Evolutionary conservation across 1,139 yeast genomes (phyloP).

Genomic region (Trichomonascaceae sp.): DNA sequence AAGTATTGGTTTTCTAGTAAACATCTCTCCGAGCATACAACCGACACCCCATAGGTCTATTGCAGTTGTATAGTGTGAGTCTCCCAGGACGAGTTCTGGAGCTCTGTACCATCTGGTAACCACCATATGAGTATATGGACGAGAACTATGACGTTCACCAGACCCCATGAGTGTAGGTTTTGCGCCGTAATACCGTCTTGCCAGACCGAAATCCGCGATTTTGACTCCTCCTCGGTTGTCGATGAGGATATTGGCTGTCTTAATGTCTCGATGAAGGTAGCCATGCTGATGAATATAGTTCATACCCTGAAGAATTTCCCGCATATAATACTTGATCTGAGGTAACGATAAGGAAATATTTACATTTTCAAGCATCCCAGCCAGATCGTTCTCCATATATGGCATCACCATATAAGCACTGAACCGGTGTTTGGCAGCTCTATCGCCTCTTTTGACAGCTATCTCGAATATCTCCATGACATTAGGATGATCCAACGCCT

Average conservation of each 20-base stretch:
- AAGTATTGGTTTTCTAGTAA: slow-evolving; percentile 71
- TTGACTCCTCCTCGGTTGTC: slow-evolving; percentile 72
- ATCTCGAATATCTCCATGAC: slow-evolving; percentile 76
- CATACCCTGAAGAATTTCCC: slow-evolving; percentile 72
- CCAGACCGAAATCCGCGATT: slow-evolving; percentile 92
- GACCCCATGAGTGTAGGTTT: slow-evolving; percentile 57
- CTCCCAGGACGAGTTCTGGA: slow-evolving; percentile 86
- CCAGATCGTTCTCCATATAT: slow-evolving; percentile 88
- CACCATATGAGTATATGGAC: slow-evolving; percentile 80
- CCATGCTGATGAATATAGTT: slow-evolving; percentile 64
- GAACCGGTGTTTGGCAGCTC: slow-evolving; percentile 28
- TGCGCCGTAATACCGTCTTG: slow-evolving; percentile 69
- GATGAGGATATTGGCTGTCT: slow-evolving; percentile 85
- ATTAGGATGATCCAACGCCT: slow-evolving; percentile 61
- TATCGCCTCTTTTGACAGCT: slow-evolving; percentile 52
- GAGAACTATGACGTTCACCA: slow-evolving; percentile 32
- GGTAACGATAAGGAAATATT: slow-evolving; percentile 52
- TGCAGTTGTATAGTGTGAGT: slow-evolving; percentile 80
- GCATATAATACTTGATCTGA: slow-evolving; percentile 79
- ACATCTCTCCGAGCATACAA: slow-evolving; percentile 91
- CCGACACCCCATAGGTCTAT: slow-evolving; percentile 98
- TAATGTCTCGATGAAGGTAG: slow-evolving; percentile 85
- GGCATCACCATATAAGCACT: slow-evolving; percentile 83
- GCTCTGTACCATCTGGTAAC: slow-evolving; percentile 98
- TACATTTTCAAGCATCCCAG: slow-evolving; percentile 87